phyloP scores from a whole-genome alignment of 108 stramenopile species.

The Cyclotella kingstonii region DNA sequence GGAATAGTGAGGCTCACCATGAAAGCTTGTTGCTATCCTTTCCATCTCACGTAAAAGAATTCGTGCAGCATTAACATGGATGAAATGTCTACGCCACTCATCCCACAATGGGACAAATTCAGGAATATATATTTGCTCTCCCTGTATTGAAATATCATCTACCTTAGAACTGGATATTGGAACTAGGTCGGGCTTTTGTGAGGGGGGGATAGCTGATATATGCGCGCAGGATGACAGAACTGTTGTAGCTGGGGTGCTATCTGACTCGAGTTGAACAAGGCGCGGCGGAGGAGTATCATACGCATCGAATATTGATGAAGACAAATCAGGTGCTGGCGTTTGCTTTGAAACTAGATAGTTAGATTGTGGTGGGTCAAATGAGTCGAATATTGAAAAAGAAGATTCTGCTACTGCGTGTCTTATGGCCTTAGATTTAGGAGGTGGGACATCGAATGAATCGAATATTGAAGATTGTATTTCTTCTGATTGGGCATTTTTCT shows the following conservation, averaged over 20 bases:
- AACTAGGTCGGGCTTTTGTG: not conserved
- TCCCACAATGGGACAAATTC: conserved; percentile 49
- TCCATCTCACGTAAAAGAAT: conserved; percentile 70
- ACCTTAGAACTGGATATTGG: not conserved
- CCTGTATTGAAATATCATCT: conserved; percentile 12
- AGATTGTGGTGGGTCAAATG: conserved; percentile 39
- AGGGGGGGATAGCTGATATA: not conserved
- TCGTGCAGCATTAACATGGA: conserved; percentile 46
- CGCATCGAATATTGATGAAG: conserved; percentile 57
- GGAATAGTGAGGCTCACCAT: conserved; percentile 44
- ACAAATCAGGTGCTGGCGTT: conserved; percentile 12
- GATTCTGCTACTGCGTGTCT: conserved; percentile 6
- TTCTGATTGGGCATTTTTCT: conserved; percentile 1
- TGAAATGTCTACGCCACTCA: conserved; percentile 52
- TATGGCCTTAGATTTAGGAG: conserved; percentile 16
- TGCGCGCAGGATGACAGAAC: no score
- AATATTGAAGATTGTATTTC: conserved; percentile 50
- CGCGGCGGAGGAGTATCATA: conserved; percentile 5
- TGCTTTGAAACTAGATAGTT: conserved; percentile 18
- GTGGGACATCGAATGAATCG: conserved; percentile 43
- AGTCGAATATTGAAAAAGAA: conserved; percentile 60
- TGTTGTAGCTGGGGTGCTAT: no score
- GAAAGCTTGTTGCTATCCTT: conserved; percentile 48
- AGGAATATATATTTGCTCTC: conserved; percentile 20
- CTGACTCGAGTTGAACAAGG: no score